Conservation (phyloP, 257 asterid species). For the Solanum sejunctum region DNA sequence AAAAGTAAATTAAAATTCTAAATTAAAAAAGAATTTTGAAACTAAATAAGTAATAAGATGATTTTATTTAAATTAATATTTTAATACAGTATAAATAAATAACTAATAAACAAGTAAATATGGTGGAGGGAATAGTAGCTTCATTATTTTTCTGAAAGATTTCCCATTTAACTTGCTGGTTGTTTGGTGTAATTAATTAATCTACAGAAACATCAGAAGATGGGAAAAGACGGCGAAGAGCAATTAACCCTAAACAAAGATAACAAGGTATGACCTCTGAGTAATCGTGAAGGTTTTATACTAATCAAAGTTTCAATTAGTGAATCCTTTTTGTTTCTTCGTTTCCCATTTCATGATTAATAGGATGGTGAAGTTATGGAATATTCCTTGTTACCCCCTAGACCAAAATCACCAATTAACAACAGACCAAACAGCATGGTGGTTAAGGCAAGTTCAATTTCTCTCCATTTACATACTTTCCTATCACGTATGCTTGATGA, state of each 20-base stretch:
- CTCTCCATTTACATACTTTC: not conserved
- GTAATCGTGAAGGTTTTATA: not conserved
- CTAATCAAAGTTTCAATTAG: not conserved
- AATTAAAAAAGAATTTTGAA: too few species aligned
- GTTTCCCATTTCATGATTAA: not conserved
- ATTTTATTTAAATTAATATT: too few species aligned
- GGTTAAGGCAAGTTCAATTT: conserved; percentile 37
- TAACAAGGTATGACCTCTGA: conserved; percentile 23
- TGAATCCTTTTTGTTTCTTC: not conserved
- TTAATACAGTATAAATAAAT: too few species aligned
- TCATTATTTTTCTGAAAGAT: not conserved
- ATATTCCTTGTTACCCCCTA: conserved; percentile 12
- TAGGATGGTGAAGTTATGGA: conserved; percentile 39
- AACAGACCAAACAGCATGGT: conserved; percentile 80
- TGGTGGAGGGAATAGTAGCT: too few species aligned
- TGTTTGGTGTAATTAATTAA: not conserved
- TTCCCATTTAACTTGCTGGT: not conserved
- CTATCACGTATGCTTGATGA: not conserved
- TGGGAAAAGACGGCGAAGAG: conserved; percentile 33
- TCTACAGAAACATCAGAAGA: conserved; percentile 1
- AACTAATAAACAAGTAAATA: too few species aligned
- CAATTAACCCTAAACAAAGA: conserved; percentile 11
- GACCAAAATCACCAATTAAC: conserved; percentile 23
- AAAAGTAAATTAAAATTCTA: too few species aligned
- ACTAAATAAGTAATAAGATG: too few species aligned